Evolutionary conservation across 2,329 filamentous ascomycete species (phyloP).

Genomic region (Fragosphaeria purpurea): DNA sequence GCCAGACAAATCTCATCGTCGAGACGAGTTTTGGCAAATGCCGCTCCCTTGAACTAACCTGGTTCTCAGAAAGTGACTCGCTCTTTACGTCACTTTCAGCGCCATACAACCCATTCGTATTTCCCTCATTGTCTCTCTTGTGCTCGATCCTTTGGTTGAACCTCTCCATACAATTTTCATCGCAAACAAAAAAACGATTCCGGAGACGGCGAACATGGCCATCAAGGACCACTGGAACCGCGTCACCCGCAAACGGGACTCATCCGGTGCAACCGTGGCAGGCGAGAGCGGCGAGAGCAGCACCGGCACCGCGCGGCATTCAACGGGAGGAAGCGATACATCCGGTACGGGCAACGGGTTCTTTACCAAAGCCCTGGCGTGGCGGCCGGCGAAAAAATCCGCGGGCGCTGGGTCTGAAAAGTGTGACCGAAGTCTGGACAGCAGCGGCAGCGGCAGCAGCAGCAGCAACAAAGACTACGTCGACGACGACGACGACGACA

Average conservation of each 20-base stretch:
- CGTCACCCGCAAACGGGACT: conserved; percentile 9
- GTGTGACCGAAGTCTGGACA: not conserved
- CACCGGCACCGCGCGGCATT: not conserved
- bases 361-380: conserved; percentile 7
- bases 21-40: too few species aligned
- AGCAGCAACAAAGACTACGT: not conserved
- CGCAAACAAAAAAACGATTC: too few species aligned
- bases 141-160: not conserved
- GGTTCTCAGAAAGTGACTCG: too few species aligned
- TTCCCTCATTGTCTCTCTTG: not conserved
- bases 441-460: not conserved
- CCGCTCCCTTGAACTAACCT: too few species aligned
- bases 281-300: not conserved
- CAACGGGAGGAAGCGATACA: not conserved
- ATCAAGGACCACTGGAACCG: conserved; percentile 13
- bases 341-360: not conserved
- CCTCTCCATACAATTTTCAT: not conserved
- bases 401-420: not conserved
- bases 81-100: too few species aligned
- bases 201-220: conserved; percentile 8
- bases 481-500: conserved; percentile 1
- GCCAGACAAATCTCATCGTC: too few species aligned
- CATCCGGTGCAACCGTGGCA: not conserved
- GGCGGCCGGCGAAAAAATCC: conserved; percentile 8
- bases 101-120: too few species aligned